A percentile compares a stretch with the other conserved stretches of the same genome.
phyloP scores from a whole-genome alignment of 441 rosid genomes.

The Arabidopsis hybrid region DNA sequence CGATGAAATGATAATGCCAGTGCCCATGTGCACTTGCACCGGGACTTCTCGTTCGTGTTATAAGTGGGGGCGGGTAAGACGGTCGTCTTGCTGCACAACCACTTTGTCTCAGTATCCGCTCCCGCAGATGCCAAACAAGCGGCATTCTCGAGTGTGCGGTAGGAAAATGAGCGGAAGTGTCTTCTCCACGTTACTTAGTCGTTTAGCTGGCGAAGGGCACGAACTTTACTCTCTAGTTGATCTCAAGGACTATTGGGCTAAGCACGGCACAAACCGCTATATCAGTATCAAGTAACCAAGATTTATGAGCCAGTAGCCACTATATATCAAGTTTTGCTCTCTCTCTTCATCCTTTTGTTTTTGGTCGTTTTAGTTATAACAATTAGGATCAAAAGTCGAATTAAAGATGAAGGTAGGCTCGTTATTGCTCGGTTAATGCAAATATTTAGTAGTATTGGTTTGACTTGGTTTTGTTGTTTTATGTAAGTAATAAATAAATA shows the following conservation, averaged over 20 bases:
- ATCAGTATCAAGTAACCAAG: constrained; percentile 81
- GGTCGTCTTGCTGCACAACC: constrained; percentile 95
- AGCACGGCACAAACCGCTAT: constrained; percentile 92
- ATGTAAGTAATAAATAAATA: no score
- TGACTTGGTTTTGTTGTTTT: no score
- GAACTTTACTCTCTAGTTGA: constrained; percentile 68
- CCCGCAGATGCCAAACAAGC: constrained; percentile 89
- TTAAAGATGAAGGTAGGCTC: constrained; percentile 22
- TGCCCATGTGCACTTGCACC: constrained; percentile 89
- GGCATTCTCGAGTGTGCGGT: constrained; percentile 88
- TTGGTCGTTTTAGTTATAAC: constrained; percentile 15
- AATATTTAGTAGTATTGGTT: no score
- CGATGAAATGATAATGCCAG: constrained; percentile 78
- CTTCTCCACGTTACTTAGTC: constrained; percentile 75
- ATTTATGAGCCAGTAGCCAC: background rate
- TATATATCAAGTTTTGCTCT: constrained; percentile 8
- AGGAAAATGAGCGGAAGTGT: constrained; percentile 95
- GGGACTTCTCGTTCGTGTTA: constrained; percentile 78
- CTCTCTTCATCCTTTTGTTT: background rate
- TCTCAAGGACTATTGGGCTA: constrained; percentile 91
- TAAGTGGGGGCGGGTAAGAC: constrained; percentile 99
- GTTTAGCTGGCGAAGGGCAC: constrained; percentile 75
- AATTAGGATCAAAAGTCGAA: constrained; percentile 11
- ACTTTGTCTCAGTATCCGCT: constrained; percentile 78
- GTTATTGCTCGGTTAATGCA: background rate